Base-by-base conservation (phyloP, 2,329 filamentous ascomycete species). In the Arthrinium phaeospermum region DNA sequence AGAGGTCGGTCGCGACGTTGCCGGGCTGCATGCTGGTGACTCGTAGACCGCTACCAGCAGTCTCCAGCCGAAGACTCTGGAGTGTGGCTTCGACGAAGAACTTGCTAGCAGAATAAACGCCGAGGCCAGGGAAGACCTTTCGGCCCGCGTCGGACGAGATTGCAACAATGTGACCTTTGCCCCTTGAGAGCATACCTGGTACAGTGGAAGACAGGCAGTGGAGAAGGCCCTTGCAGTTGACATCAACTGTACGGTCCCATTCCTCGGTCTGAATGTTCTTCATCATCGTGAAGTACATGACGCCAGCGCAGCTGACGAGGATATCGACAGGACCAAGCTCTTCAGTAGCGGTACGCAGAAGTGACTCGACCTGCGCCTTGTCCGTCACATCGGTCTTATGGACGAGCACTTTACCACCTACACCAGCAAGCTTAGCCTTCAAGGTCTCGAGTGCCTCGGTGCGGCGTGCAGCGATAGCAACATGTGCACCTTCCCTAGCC, bases 261-360 rank as follows among this genome's bases (percentile, higher is more conserved):
- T 96, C 91, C 6, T 93, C 92, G 0, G 86, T 89, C 75, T 92
- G 88, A 22, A 85, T 88, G 79, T 95, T 95, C 72, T 91, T 90
- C 93, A 96, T 95, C 91, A 95, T 91, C 71, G 93, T 95, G 83
- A 91, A 96, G 84, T 96, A 96, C 93, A 96, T 96, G 79, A 96
- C 93, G 47, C 93, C 93, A 0, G 93, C 94, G 78, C 93, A 94
- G 53, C 91, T 91, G 69, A 96, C 90, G n/a, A 96, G 87, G 70
- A 95, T 93, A 79, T 96, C 93, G 64, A 95, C 86, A 0, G 91
- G 89, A 0, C 93, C 93, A 0, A 95, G 90, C 76, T 91, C 84
- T 67, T 88, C 86, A 37, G 84, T 84, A 0, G 92, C 86, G 0
- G 88, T 85, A 3, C 83, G 81, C 73, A 95, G 85, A 4, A 96